Evolutionary conservation across 2,329 filamentous ascomycete species (phyloP).

Genomic region (Epichloe gansuensis): DNA sequence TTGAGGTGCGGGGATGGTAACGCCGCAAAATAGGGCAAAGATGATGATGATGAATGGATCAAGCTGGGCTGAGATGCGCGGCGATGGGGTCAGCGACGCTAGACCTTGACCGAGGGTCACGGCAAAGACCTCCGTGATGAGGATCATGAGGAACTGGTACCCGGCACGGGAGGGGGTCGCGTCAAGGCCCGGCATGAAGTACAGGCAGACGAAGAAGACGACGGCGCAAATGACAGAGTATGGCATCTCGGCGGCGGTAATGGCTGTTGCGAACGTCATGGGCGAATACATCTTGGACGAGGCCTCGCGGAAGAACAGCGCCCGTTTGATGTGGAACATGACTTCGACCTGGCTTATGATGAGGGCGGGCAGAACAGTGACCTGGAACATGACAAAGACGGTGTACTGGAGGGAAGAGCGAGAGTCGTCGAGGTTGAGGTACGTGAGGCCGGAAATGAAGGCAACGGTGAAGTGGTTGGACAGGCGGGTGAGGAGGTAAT

Average conservation of each 20-base stretch:
- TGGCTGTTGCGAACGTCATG: slow-evolving; percentile 63
- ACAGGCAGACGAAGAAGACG: slow-evolving; percentile 69
- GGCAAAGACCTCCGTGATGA: slow-evolving; percentile 75
- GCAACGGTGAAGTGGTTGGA: slow-evolving; percentile 77
- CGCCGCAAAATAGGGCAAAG: slow-evolving; percentile 78
- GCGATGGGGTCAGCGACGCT: slow-evolving; percentile 63
- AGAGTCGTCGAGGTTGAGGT: slow-evolving; percentile 65
- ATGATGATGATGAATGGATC: slow-evolving; percentile 77
- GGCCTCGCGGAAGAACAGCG: slow-evolving; percentile 77
- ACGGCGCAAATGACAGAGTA: slow-evolving; percentile 74
- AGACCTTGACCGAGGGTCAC: slow-evolving; percentile 69
- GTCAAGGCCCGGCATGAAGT: slow-evolving; percentile 73
- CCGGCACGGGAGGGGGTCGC: slow-evolving; percentile 53
- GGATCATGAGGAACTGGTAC: slow-evolving; percentile 76
- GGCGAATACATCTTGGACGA: slow-evolving; percentile 78
- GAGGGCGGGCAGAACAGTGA: slow-evolving; percentile 70
- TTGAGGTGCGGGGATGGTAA: slow-evolving; percentile 65
- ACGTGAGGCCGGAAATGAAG: slow-evolving; percentile 67
- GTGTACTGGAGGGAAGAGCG: slow-evolving; percentile 69
- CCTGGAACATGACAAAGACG: slow-evolving; percentile 84
- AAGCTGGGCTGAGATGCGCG: slow-evolving; percentile 67
- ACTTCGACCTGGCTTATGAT: slow-evolving; percentile 72
- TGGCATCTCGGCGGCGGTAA: slow-evolving; percentile 75
- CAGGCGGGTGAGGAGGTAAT: slow-evolving; percentile 79
- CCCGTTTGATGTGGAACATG: slow-evolving; percentile 68